Conservation (phyloP, 2,329 filamentous ascomycete species). For the Nemania abortiva region DNA sequence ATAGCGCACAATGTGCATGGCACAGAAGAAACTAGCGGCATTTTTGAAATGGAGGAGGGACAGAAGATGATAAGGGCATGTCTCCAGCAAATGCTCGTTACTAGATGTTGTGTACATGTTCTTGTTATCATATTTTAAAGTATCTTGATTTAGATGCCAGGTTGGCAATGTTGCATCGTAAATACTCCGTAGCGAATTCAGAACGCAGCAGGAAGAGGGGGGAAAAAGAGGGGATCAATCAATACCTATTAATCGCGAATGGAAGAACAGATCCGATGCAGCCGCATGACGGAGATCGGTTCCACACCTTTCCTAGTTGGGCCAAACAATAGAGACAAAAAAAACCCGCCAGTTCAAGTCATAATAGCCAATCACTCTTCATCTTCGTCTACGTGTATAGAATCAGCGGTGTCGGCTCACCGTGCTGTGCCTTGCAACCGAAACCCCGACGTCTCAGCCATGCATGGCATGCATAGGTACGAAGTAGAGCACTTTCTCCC, state of each 20-base stretch:
- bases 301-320: slow-evolving; percentile 26
- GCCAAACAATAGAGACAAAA: slow-evolving; percentile 6
- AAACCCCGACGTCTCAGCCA: slow-evolving; percentile 6
- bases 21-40: background rate
- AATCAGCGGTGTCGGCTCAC: slow-evolving; percentile 25
- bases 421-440: slow-evolving; percentile 12
- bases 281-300: slow-evolving; percentile 28
- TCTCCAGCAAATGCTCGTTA: background rate
- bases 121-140: background rate
- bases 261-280: slow-evolving; percentile 20
- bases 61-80: background rate
- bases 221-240: background rate
- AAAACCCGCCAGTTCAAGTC: slow-evolving; percentile 15
- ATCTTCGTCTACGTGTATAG: slow-evolving; percentile 7
- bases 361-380: slow-evolving; percentile 15
- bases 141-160: no score
- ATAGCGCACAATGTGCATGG: background rate
- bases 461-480: background rate
- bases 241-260: background rate
- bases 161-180: no score
- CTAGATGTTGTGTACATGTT: background rate
- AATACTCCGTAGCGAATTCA: no score
- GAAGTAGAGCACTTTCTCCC: background rate
- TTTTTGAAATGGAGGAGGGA: background rate
- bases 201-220: background rate